Base-by-base conservation (phyloP, 306 rosid genomes). In the Vicia villosa region DNA sequence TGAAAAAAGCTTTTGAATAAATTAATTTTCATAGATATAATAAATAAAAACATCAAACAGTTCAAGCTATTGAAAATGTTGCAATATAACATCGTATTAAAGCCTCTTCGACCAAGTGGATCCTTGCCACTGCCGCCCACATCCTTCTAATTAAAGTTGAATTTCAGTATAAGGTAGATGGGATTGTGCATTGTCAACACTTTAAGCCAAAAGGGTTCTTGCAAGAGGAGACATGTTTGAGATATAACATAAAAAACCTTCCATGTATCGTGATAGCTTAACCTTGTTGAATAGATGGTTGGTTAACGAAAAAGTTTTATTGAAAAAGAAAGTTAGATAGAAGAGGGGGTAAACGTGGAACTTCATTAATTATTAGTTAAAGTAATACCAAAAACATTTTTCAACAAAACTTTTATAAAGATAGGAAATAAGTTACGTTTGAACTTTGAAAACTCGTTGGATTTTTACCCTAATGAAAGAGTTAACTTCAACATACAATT, bases 321-420 rank as follows among this genome's bases (percentile, higher is more conserved):
- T 5, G 8, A 19, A 38, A 54, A 57, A 26, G 21, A 65, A 50
- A 26, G n/a, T 22, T 21, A 67, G 10, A 40, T 14, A 3, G 19
- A 63, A 40, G 42, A 30, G n/a, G 62, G 58, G n/a, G 46, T 34
- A 52, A 50, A n/a, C 2, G 36, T 45, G 37, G 55, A 50, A 14
- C 21, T 69, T 65, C 66, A 24, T 49, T 60, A 67, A 24, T 59
- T 16, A 34, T 56, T 52, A 68, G 61, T 56, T 32, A 79, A 8
- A 20, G 11, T 24, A 17, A 41, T 26, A 34, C 24, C 69, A 58
- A 72, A 65, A n/a, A n/a, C n/a, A 16, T 42, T 7, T 5, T 61
- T 6, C 42, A 43, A 58, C 3, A 60, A 58, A 34, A 40, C 11
- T 6, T 42, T 63, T 20, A 54, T 21, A 28, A 60, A 47, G 26